Conservation (phyloP, 495 filamentous ascomycete genomes). For the Podospora bellae-mahoneyi region DNA sequence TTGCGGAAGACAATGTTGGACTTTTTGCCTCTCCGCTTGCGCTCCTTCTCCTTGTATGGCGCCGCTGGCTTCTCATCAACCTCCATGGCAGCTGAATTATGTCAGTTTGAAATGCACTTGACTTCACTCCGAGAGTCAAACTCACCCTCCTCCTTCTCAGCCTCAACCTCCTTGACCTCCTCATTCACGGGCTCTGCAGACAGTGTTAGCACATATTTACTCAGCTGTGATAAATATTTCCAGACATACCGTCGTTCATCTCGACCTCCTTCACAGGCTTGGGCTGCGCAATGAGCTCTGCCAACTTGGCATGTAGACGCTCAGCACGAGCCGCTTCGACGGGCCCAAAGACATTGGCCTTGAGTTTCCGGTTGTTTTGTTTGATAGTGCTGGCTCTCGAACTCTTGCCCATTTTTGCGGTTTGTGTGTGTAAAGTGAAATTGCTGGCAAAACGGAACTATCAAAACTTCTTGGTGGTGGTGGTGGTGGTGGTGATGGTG, state of each 20-base stretch:
- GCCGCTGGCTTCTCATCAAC: constrained; percentile 38
- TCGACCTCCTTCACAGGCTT: constrained; percentile 47
- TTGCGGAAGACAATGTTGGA: constrained; percentile 52
- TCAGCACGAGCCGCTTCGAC: constrained; percentile 69
- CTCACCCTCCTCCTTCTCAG: constrained; percentile 38
- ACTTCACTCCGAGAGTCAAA: constrained; percentile 1
- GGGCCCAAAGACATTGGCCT: constrained; percentile 74
- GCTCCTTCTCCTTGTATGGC: constrained; percentile 41
- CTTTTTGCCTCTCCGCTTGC: constrained; percentile 48
- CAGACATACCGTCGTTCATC: constrained; percentile 31
- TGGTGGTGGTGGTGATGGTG: not conserved
- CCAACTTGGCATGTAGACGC: constrained; percentile 74
- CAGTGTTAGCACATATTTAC: constrained; percentile 4
- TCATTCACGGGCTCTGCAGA: constrained; percentile 17
- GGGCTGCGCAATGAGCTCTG: constrained; percentile 68
- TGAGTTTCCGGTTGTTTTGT: constrained; percentile 71
- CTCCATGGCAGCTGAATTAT: constrained; percentile 42
- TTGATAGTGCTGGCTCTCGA: constrained; percentile 70
- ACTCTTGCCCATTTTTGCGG: constrained; percentile 73
- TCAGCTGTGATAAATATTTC: not conserved
- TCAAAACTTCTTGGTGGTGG: not conserved
- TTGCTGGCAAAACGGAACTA: not conserved
- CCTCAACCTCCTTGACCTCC: constrained; percentile 19
- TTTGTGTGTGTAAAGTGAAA: not conserved
- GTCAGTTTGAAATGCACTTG: constrained; percentile 16